Conservation (phyloP, 1,284 basidiomycete genomes). For the Xerocomus minutiporus region DNA sequence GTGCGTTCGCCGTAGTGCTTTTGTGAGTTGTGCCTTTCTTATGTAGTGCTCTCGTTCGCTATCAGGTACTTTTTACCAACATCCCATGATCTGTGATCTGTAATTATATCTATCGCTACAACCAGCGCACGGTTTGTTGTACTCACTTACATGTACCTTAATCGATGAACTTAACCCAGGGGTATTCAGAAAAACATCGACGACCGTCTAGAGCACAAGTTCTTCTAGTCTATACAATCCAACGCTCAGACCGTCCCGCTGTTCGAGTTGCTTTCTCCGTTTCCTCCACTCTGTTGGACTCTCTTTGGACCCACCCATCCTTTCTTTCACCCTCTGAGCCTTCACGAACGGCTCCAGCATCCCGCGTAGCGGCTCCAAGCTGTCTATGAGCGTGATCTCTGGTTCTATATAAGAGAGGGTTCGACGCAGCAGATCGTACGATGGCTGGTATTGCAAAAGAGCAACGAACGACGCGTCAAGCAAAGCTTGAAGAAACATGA, state of each 20-base stretch:
- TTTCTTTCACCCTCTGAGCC: constrained; percentile 46
- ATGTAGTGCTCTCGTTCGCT: background rate
- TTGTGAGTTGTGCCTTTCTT: background rate
- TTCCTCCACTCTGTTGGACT: constrained; percentile 51
- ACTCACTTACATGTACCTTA: background rate
- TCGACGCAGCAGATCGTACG: constrained; percentile 47
- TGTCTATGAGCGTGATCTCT: constrained; percentile 47
- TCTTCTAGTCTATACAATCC: constrained; percentile 71
- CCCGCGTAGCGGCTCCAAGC: constrained; percentile 52
- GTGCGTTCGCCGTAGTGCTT: background rate
- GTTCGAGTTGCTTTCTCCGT: constrained; percentile 48
- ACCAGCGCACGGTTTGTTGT: background rate
- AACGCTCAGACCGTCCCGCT: constrained; percentile 49
- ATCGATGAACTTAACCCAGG: too few species aligned
- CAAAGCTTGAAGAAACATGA: constrained; percentile 56
- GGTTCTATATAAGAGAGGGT: constrained; percentile 50
- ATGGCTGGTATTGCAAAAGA: constrained; percentile 55
- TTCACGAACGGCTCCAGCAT: constrained; percentile 57
- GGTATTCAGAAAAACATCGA: background rate
- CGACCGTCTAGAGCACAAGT: constrained; percentile 46
- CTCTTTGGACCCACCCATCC: constrained; percentile 34
- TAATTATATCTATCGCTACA: too few species aligned
- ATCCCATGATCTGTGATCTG: too few species aligned
- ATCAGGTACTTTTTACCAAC: too few species aligned
- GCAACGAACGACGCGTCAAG: constrained; percentile 66